These are phyloP conservation scores for Fragaria nilgerrensis DNA, from an alignment of 306 rosid genomes.

Conservation along the genomic window DNA sequence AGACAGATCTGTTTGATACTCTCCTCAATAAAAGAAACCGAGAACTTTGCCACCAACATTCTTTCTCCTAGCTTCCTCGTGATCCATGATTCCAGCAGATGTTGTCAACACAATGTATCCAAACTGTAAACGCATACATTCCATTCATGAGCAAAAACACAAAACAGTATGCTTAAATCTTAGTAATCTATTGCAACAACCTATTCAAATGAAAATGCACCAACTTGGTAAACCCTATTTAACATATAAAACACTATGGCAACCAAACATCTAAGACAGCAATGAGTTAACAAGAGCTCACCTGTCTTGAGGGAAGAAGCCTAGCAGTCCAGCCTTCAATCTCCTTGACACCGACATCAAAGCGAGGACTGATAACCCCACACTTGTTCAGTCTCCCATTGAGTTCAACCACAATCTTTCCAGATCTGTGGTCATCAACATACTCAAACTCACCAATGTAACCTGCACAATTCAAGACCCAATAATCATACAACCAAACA, in stretches of 20 bases:
- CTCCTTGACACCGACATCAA: slow-evolving; percentile 42
- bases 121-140: slow-evolving; percentile 21
- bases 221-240: neutral
- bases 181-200: too few relatives aligned
- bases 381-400: slow-evolving; percentile 46
- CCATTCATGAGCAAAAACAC: neutral
- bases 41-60: slow-evolving; percentile 47
- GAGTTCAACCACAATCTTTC: slow-evolving; percentile 42
- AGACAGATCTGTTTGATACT: neutral
- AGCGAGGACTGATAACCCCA: slow-evolving; percentile 43
- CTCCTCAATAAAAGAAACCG: slow-evolving; percentile 37
- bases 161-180: neutral
- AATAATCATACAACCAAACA: neutral
- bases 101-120: slow-evolving; percentile 43
- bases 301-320: slow-evolving; percentile 48
- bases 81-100: slow-evolving; percentile 51
- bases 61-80: slow-evolving; percentile 44
- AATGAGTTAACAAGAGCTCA: neutral
- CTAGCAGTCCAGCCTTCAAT: slow-evolving; percentile 49
- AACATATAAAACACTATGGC: too few relatives aligned
- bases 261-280: too few relatives aligned
- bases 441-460: slow-evolving; percentile 44
- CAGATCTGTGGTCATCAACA: slow-evolving; percentile 42
- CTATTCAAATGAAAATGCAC: neutral
- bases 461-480: slow-evolving; percentile 9